Base-by-base conservation (phyloP, 768 basidiomycete species). In the Pisolithus orientalis region DNA sequence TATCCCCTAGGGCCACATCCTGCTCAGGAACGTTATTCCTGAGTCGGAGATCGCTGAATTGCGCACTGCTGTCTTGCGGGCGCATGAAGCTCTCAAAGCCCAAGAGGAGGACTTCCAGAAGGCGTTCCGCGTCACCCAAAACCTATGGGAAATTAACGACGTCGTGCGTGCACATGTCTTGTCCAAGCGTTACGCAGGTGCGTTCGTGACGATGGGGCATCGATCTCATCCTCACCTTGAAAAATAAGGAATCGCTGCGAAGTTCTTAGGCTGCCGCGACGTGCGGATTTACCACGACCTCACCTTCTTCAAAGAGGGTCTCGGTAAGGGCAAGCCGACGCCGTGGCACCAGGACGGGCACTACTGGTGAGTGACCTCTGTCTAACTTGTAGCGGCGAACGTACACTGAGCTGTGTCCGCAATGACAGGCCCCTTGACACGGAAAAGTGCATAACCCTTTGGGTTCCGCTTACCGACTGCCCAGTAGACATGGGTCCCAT, bases 261-360 rank as follows among this genome's bases (percentile, higher is more conserved):
- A 52, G 46, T 16, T 52, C 13, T 28, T 52, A 13, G 51, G 51
- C 39, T 52, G 51, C 43, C 51, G 51, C 21, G 51, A 52, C 38
- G 51, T 52, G 13, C 43, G 51, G 8, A 39, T 52, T 45, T 52
- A 52, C 34, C 51, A 52, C n/a, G 51, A 52, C 28, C 43, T 52
- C 25, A 52, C 51, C 44, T 52, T 52, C 44, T 52, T 52, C 32
- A 52, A 52, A 25, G 51, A 52, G 10, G 51, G 51, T 39, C 51
- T 29, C 14, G 51, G 51, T 7, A 52, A 52, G 14, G 44, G 51
- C 13, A 34, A 31, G 10, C 43, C 44, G 6, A 52, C 51, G 14
- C 51, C 51, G 1, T 52, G 47, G 47, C 47, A 49, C 37, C 47
- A 49, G 8, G 47, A 49, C 16, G 47, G 47, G 24, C 25, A 49